Evolutionary conservation across 2,329 filamentous ascomycete species (phyloP).

Genomic region (Rugonectria rugulosa): DNA sequence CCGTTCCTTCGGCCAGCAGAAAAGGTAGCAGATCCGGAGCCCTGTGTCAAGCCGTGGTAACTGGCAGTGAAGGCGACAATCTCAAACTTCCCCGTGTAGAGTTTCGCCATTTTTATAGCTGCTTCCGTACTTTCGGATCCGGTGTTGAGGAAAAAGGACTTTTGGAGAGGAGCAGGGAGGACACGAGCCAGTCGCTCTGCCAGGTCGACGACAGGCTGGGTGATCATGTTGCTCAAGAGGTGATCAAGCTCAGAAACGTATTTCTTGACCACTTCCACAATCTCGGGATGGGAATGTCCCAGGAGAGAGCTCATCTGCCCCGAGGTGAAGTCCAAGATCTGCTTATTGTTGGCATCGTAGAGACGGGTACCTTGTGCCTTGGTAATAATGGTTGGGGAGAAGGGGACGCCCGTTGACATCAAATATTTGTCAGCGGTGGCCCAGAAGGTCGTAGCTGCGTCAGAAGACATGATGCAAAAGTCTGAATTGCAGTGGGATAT

Average conservation of each 20-base stretch:
- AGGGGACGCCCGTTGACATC: conserved; percentile 52
- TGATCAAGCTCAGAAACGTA: conserved; percentile 62
- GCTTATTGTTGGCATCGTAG: conserved; percentile 51
- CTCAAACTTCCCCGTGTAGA: conserved; percentile 69
- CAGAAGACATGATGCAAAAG: conserved; percentile 19
- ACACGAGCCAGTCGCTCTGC: conserved; percentile 56
- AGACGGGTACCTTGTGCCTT: conserved; percentile 54
- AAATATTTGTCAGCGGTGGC: conserved; percentile 49
- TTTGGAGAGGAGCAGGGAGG: conserved; percentile 56
- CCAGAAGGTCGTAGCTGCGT: conserved; percentile 37
- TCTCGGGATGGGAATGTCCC: conserved; percentile 65
- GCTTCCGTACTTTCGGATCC: conserved; percentile 65
- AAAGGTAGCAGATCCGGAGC: conserved; percentile 60
- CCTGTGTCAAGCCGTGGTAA: conserved; percentile 68
- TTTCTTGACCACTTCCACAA: conserved; percentile 57
- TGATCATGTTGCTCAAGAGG: conserved; percentile 64
- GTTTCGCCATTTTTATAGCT: conserved; percentile 69
- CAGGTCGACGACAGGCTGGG: conserved; percentile 60
- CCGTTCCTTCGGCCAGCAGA: conserved; percentile 57
- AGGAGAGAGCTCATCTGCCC: conserved; percentile 67
- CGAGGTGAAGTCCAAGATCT: conserved; percentile 65
- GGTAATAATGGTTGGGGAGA: conserved; percentile 50
- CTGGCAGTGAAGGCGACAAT: conserved; percentile 65
- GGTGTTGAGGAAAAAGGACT: conserved; percentile 64
- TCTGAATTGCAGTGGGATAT: too few relatives aligned